phyloP scores from a whole-genome alignment of 2,329 filamentous ascomycete genomes.

The Rhynchosporium secalis region DNA sequence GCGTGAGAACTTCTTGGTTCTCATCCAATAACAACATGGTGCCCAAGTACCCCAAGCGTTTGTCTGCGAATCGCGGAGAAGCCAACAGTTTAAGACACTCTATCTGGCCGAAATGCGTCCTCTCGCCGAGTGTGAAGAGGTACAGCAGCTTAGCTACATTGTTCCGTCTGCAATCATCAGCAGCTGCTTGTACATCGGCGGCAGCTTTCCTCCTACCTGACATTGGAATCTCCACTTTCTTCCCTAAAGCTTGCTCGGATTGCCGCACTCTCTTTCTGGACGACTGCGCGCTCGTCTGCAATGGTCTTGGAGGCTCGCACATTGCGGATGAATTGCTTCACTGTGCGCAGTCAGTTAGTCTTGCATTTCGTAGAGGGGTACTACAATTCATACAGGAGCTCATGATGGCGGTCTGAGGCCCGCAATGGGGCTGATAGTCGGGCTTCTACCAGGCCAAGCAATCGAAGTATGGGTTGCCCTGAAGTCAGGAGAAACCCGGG shows the following conservation, averaged over 20 bases:
- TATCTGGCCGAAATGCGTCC: constrained; percentile 98
- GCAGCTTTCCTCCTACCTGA: constrained; percentile 62
- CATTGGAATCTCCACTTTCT: constrained; percentile 87
- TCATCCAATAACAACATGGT: constrained; percentile 96
- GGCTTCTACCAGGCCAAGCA: constrained; percentile 25
- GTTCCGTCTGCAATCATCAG: constrained; percentile 68
- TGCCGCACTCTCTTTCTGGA: constrained; percentile 97
- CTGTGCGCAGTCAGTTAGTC: constrained; percentile 48
- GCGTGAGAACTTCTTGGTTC: constrained; percentile 95
- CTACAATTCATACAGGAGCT: constrained; percentile 38
- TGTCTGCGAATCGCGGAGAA: constrained; percentile 96
- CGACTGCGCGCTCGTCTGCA: constrained; percentile 95
- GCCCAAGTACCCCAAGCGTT: constrained; percentile 90
- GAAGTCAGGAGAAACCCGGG: not conserved
- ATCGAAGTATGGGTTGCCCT: not conserved
- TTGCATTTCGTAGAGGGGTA: constrained; percentile 21
- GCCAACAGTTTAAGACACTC: constrained; percentile 97
- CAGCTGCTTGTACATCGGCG: not conserved
- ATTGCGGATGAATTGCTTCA: constrained; percentile 99
- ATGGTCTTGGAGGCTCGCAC: constrained; percentile 98
- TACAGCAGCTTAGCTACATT: constrained; percentile 99
- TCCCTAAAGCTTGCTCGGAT: constrained; percentile 97
- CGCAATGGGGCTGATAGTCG: constrained; percentile 37
- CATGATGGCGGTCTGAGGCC: constrained; percentile 38
- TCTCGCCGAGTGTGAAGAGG: constrained; percentile 94